Base-by-base conservation (phyloP, 129 eudicot species). In the Ambrosia artemisiifolia region DNA sequence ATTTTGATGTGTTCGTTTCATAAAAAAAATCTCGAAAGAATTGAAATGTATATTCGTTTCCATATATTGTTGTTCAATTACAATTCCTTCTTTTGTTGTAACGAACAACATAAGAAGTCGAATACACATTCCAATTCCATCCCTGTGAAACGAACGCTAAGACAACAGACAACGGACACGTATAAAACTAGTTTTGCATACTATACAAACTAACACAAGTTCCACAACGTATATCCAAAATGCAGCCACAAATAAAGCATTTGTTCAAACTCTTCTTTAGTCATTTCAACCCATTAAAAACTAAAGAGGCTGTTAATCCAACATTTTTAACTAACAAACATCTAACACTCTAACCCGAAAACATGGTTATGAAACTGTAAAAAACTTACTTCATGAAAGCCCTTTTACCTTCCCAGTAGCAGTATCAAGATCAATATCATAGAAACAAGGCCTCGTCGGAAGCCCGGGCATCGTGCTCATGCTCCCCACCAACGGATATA, bases 401-500 rank as follows among this genome's bases (percentile, higher is more conserved):
- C 99, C 99, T 35, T 84, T 85, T 24, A 95, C 97, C 47, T 56
- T 78, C 65, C 97, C 96, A 24, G 97, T 88, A 67, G 83, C 73
- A 3, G 97, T 88, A 80, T 95, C 97, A 3, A 95, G 82, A 83
- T 95, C 99, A 47, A 90, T 95, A 48, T 95, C 99, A 63, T 83
- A 95, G 74, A 95, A 95, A 86, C 97, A 90, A 40, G 99, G 99
- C 63, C 99, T 86, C 32, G 99, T 95, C 10, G 97, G 99, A 67
- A 95, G 95, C 5, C 99, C 99, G 7, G 99, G 99, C 99, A 95
- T 95, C 10, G 99, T 95, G 73, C 99, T 95, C 99, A 95, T 95
- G 0, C 90, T 95, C 40, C 99, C 99, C 47, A 95, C 96, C 67
- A 90, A 76, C n/a, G 97, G 99, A 80, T 90, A 90, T 30, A 90